phyloP scores from a whole-genome alignment of 1,284 basidiomycete species.

The Phlebopus sp. region DNA sequence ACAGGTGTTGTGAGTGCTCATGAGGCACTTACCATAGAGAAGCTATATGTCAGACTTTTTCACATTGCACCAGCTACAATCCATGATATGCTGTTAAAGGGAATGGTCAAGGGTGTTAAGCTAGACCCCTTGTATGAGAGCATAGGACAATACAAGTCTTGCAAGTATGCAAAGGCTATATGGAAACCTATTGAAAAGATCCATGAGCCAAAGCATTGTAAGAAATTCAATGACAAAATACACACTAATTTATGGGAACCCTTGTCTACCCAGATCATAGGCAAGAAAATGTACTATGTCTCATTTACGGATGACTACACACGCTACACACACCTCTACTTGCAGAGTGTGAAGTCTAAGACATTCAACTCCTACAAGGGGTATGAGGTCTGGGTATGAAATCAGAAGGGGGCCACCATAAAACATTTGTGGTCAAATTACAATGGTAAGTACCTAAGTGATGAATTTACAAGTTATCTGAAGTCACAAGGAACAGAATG shows the following conservation, averaged over 20 bases:
- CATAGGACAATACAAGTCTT: background rate
- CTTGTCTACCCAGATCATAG: slow-evolving; percentile 19
- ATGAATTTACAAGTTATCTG: too few relatives aligned
- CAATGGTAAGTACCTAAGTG: too few relatives aligned
- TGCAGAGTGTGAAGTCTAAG: slow-evolving; percentile 28
- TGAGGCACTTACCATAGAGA: slow-evolving; percentile 27
- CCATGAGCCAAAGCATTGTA: background rate
- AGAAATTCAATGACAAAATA: slow-evolving; percentile 14
- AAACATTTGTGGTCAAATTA: background rate
- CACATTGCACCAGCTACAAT: slow-evolving; percentile 32
- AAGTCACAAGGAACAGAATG: too few relatives aligned
- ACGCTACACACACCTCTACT: slow-evolving; percentile 21
- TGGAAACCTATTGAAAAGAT: slow-evolving; percentile 9
- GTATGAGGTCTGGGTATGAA: slow-evolving; percentile 25
- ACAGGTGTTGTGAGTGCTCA: background rate
- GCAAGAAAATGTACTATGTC: slow-evolving; percentile 28
- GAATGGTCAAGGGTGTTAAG: background rate
- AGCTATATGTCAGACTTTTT: slow-evolving; percentile 34
- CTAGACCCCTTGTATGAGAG: background rate
- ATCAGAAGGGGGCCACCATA: background rate
- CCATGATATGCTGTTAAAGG: background rate
- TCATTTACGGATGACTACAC: slow-evolving; percentile 33
- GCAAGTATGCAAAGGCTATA: background rate
- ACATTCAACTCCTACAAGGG: slow-evolving; percentile 27
- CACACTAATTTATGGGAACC: slow-evolving; percentile 37